Evolutionary conservation across 768 basidiomycete species (phyloP).

Genomic region (Hortiboletus flavorubellus): DNA sequence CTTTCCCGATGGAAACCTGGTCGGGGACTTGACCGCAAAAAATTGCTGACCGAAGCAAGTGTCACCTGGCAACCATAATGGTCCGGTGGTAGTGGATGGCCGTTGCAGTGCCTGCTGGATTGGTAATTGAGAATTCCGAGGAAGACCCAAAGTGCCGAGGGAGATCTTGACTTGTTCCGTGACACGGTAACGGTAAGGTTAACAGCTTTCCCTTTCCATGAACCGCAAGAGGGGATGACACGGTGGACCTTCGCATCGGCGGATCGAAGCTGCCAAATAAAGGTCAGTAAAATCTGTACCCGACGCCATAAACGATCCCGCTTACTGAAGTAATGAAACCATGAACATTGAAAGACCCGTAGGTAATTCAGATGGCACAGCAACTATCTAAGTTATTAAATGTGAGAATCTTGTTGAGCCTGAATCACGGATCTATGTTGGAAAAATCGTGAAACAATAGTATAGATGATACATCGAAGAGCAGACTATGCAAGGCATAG

Average conservation of each 20-base stretch:
- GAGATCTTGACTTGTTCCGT: background rate
- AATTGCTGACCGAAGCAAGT: background rate
- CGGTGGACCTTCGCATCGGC: background rate
- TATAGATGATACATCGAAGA: slow-evolving; percentile 30
- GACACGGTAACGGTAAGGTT: slow-evolving; percentile 2
- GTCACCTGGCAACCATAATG: slow-evolving; percentile 7
- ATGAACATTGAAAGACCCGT: slow-evolving; percentile 1
- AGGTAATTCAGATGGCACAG: slow-evolving; percentile 20
- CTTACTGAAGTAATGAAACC: slow-evolving; percentile 19
- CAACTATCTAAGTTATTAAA: slow-evolving; percentile 28
- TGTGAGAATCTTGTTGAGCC: slow-evolving; percentile 11
- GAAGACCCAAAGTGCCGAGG: background rate
- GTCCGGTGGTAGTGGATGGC: background rate
- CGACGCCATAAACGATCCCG: slow-evolving; percentile 13
- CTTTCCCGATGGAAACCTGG: background rate
- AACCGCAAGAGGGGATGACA: background rate
- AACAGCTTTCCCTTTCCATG: background rate
- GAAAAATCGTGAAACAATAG: slow-evolving; percentile 11
- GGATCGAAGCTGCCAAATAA: slow-evolving; percentile 9
- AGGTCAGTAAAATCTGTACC: slow-evolving; percentile 14
- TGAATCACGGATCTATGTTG: slow-evolving; percentile 29
- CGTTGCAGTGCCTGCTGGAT: background rate
- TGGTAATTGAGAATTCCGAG: background rate
- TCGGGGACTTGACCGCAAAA: background rate
- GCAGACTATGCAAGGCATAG: slow-evolving; percentile 30